Conservation (phyloP, 257 asterid genomes). For the Asclepias syriaca region DNA sequence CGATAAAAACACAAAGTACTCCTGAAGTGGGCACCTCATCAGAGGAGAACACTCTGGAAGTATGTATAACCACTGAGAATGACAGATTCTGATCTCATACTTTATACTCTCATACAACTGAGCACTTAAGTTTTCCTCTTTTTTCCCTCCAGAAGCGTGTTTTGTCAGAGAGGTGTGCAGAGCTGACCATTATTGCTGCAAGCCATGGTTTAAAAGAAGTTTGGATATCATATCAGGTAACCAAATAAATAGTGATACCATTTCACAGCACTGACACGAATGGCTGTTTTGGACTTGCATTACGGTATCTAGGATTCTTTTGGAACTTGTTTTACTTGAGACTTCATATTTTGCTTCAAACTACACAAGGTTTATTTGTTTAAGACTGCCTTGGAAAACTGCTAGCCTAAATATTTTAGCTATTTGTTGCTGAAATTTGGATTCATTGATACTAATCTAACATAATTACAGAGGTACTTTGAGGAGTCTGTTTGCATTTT, state of each 20-base stretch:
- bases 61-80: constrained; percentile 15
- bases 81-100: not conserved
- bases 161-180: constrained; percentile 92
- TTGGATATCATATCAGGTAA: constrained; percentile 96
- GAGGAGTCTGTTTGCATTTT: not conserved
- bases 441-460: not conserved
- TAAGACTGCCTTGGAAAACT: not conserved
- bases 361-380: not conserved
- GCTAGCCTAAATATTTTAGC: not conserved
- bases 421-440: not conserved
- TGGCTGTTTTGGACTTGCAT: not conserved
- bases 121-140: not conserved
- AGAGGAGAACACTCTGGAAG: constrained; percentile 62
- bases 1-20: constrained; percentile 56
- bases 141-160: constrained; percentile 61
- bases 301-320: not conserved
- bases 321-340: not conserved
- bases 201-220: constrained; percentile 96
- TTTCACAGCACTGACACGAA: not conserved
- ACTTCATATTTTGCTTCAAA: not conserved
- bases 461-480: not conserved
- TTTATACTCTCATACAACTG: not conserved
- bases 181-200: constrained; percentile 87
- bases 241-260: not conserved
- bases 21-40: constrained; percentile 45